These are phyloP conservation scores for Castanea sativa DNA, from an alignment of 306 rosid species.

Conservation along the genomic window DNA sequence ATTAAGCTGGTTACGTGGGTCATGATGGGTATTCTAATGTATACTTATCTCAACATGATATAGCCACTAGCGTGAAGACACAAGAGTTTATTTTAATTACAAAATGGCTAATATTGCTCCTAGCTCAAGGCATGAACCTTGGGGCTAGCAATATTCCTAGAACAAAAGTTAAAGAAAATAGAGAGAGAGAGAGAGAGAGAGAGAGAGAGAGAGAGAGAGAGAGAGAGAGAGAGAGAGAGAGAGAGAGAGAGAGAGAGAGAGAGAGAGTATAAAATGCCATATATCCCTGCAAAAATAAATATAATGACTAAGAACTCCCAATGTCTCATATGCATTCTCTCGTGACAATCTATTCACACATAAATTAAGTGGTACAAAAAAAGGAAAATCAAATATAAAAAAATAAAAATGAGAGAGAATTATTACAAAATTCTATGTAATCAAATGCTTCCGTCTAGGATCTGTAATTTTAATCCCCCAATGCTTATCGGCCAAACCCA, in stretches of 20 bases:
- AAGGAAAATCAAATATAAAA: not conserved
- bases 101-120: not conserved
- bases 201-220: too few species aligned
- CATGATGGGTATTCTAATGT: too few species aligned
- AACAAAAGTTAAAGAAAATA: too few species aligned
- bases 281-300: not conserved
- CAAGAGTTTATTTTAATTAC: too few species aligned
- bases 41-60: too few species aligned
- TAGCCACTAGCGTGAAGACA: not conserved
- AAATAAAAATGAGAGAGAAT: not conserved
- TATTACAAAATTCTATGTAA: conserved; percentile 14
- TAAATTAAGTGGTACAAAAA: conserved; percentile 10
- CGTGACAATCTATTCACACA: conserved; percentile 26
- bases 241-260: too few species aligned
- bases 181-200: too few species aligned
- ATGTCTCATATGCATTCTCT: not conserved
- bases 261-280: too few species aligned
- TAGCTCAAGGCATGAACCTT: too few species aligned
- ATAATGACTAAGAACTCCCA: not conserved
- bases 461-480: conserved; percentile 82
- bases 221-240: too few species aligned
- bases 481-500: conserved; percentile 49
- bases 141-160: too few species aligned
- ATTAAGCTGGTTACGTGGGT: too few species aligned
- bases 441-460: conserved; percentile 67